These are phyloP conservation scores for Curvularia lunata DNA, from an alignment of 2,329 filamentous ascomycete genomes.

Conservation along the genomic window DNA sequence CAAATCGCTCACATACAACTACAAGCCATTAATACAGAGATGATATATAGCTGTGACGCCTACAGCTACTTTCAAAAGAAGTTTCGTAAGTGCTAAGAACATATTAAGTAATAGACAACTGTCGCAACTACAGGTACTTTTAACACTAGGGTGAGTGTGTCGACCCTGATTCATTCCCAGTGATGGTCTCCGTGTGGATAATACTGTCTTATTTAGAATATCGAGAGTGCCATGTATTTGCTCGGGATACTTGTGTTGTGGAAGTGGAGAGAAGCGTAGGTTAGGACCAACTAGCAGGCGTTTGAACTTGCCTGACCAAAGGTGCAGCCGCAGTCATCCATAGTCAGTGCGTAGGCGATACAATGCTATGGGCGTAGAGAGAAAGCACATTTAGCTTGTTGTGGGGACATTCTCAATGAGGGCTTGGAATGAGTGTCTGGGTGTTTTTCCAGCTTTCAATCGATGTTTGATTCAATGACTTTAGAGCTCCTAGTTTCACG, in stretches of 20 bases:
- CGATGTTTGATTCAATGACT: not conserved
- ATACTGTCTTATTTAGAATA: not conserved
- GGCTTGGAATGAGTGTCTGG: not conserved
- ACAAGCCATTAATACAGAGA: too few relatives aligned
- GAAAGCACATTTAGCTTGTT: not conserved
- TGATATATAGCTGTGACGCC: too few relatives aligned
- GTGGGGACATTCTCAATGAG: not conserved
- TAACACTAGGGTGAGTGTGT: too few relatives aligned
- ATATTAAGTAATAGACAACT: too few relatives aligned
- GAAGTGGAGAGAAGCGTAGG: not conserved
- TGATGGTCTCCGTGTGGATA: not conserved
- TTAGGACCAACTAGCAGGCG: not conserved
- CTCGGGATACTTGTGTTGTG: not conserved
- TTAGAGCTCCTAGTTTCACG: not conserved
- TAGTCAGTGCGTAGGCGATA: slow-evolving; percentile 1
- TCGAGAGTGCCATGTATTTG: not conserved
- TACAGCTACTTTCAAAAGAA: too few relatives aligned
- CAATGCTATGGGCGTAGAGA: not conserved
- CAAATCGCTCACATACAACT: too few relatives aligned
- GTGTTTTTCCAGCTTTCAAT: not conserved
- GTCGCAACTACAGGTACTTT: too few relatives aligned
- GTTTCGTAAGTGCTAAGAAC: too few relatives aligned
- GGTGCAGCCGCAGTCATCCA: slow-evolving; percentile 2
- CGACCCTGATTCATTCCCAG: too few relatives aligned
- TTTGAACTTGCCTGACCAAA: slow-evolving; percentile 14